Evolutionary conservation across 768 basidiomycete species (phyloP), one percentile per base, ranked within the genome.

Genomic region (Termitomyces sp.): DNA sequence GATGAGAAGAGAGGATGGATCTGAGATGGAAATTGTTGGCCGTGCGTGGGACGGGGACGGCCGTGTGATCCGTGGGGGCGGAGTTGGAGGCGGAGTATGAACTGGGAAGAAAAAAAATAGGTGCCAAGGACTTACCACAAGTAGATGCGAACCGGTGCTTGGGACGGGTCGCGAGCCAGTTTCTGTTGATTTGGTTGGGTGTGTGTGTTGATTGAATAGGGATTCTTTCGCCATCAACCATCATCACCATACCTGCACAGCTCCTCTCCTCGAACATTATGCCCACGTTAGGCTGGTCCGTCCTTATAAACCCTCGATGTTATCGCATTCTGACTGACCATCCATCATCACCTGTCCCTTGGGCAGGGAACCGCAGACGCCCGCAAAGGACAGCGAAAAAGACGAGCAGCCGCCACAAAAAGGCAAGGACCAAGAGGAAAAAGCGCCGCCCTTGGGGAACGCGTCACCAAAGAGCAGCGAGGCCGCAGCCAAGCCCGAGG

Each of bases 291-390:
- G 52, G 39, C 44, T 55, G 54, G 54, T 55, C 44, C 54, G 54
- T 55, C 31, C 20, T 24, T 34, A 46, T 55, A 55, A 34, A 54
- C 34, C 20, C 16, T 45, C 44, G 31, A 16, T 44, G 41, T 22
- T 54, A 54, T 54, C 54, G 54, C 41, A 15, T 44, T 27, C 54
- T 54, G 39, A 44, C 54, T 69, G 67, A 63, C 63, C 65, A 65
- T 57, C 69, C 67, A 64, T 65, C 66, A 67, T 63, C 65, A 61
- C 62, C 11, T 22, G 20, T 47, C 20, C 64, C 54, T 64, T 63
- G 36, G 54, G 12, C 61, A 70, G 69, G 61, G 63, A 69, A 54
- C 62, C 66, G 31, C 59, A 65, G 49, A 37, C 42, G 24, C 15
- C 60, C 42, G 22, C 52, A 33, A 53, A 54, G 54, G 63, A 67